A percentile compares a stretch with the other conserved stretches of the same genome.
Conservation (phyloP, 768 basidiomycete species). For the Lactarius hatsudake region DNA sequence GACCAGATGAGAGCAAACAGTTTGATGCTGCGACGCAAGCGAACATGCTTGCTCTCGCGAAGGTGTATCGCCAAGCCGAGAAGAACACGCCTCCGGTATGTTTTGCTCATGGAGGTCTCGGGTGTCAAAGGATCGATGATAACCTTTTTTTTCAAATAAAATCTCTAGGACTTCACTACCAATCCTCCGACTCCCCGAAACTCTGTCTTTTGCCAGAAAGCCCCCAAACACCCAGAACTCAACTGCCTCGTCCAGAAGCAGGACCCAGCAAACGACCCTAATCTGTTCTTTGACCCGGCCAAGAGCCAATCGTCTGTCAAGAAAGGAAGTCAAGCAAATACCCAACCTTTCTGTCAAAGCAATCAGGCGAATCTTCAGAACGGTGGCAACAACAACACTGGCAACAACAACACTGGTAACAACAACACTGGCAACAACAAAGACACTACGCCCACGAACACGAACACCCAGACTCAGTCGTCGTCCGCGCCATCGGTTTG, state of each 20-base stretch:
- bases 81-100: slow-evolving; percentile 58
- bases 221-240: slow-evolving; percentile 37
- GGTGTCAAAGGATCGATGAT: background rate
- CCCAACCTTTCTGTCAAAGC: slow-evolving; percentile 29
- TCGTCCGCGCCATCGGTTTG: slow-evolving; percentile 2
- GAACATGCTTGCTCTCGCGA: slow-evolving; percentile 51
- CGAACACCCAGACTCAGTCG: too few species aligned
- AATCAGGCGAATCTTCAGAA: background rate
- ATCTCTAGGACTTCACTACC: slow-evolving; percentile 46
- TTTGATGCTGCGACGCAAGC: slow-evolving; percentile 50
- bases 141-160: background rate
- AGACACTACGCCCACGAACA: too few species aligned
- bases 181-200: slow-evolving; percentile 50
- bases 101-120: background rate
- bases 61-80: slow-evolving; percentile 53
- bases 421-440: background rate
- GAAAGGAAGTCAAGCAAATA: slow-evolving; percentile 45
- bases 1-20: slow-evolving; percentile 48
- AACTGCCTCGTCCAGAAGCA: slow-evolving; percentile 39
- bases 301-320: slow-evolving; percentile 37
- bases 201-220: slow-evolving; percentile 47
- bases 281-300: slow-evolving; percentile 36
- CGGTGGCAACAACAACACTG: too few species aligned
- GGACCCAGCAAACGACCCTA: slow-evolving; percentile 35
- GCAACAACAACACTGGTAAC: too few species aligned